Percentiles rank a stretch among this genome's conserved stretches.
These are phyloP conservation scores for Coemansia sp. DNA, from an alignment of 192 early-diverging fungal species.

Conservation along the genomic window DNA sequence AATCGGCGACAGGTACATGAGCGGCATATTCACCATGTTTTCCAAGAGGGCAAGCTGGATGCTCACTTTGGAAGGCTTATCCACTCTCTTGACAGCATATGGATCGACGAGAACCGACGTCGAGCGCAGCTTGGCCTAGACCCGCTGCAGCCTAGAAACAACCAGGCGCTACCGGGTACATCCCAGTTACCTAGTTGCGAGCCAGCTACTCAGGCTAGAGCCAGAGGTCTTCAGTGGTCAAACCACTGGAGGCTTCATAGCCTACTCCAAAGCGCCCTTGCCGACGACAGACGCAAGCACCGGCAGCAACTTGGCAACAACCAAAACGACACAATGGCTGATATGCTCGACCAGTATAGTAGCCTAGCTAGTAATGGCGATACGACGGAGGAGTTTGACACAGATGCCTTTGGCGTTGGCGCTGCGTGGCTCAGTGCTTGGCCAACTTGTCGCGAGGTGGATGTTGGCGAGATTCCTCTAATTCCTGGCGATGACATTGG, in stretches of 20 bases:
- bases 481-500: neutral
- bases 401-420: neutral
- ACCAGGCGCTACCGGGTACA: constrained; percentile 7
- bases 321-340: neutral
- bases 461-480: constrained; percentile 8
- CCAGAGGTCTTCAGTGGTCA: constrained; percentile 28
- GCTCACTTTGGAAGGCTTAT: constrained; percentile 57
- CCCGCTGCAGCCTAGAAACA: constrained; percentile 15
- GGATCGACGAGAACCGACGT: constrained; percentile 65
- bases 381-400: neutral
- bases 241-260: constrained; percentile 50
- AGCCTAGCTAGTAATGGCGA: neutral
- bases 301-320: neutral
- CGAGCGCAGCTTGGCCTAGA: constrained; percentile 35
- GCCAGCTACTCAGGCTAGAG: neutral
- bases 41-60: constrained; percentile 33
- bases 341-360: neutral
- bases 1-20: constrained; percentile 62
- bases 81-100: constrained; percentile 62
- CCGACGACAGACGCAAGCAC: constrained; percentile 11
- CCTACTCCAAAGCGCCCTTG: constrained; percentile 39
- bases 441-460: constrained; percentile 36
- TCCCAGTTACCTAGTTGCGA: neutral
- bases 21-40: constrained; percentile 54
- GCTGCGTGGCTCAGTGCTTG: constrained; percentile 20